phyloP scores from a whole-genome alignment of 2,329 filamentous ascomycete genomes.

The Colletotrichum sp. region DNA sequence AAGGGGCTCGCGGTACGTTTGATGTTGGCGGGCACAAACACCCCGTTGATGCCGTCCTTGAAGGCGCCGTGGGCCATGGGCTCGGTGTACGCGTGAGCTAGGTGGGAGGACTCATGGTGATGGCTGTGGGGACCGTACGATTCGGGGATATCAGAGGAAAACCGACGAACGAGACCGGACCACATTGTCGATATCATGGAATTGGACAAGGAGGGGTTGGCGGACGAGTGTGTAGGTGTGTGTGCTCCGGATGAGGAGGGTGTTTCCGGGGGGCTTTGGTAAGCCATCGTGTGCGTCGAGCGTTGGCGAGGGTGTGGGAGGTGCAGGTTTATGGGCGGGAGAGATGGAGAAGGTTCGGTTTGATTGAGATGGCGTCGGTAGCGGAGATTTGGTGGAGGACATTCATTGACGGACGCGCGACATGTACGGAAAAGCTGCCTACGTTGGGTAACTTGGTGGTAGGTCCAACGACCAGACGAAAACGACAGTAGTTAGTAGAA shows the following conservation, averaged over 20 bases:
- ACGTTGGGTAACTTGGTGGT: not conserved
- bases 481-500: not conserved
- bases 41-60: slow-evolving; percentile 58
- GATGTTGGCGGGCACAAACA: slow-evolving; percentile 61
- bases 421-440: not conserved
- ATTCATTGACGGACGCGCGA: not conserved
- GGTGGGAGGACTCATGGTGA: slow-evolving; percentile 23
- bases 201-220: slow-evolving; percentile 31
- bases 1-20: slow-evolving; percentile 77
- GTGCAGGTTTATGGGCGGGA: not conserved
- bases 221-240: slow-evolving; percentile 30
- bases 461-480: not conserved
- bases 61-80: slow-evolving; percentile 13
- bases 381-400: not conserved
- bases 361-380: not conserved
- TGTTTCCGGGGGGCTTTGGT: slow-evolving; percentile 18
- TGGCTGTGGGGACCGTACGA: slow-evolving; percentile 28
- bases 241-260: slow-evolving; percentile 29
- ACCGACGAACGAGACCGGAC: slow-evolving; percentile 71
- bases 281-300: slow-evolving; percentile 5
- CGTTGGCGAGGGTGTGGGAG: not conserved
- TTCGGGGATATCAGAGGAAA: slow-evolving; percentile 54
- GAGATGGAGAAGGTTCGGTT: not conserved
- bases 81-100: slow-evolving; percentile 29
- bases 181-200: slow-evolving; percentile 46